A percentile compares a stretch with the other conserved stretches of the same genome.
Evolutionary conservation across 768 basidiomycete species (phyloP).

Genomic region (Fistulinella prunicolor): DNA sequence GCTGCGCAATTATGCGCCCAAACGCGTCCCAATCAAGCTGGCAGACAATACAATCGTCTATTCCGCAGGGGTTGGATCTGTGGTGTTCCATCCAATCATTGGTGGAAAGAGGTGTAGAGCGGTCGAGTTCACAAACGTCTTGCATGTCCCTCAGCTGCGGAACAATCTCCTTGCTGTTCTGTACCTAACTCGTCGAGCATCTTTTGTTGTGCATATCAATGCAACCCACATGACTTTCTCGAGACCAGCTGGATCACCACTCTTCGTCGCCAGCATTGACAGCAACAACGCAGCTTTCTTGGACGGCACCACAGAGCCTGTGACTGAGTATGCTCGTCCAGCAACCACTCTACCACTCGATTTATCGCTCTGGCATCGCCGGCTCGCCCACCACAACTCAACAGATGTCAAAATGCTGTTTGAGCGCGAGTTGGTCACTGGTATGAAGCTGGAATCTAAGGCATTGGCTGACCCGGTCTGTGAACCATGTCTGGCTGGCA

Average conservation of each 20-base stretch:
- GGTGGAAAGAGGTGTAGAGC: neutral
- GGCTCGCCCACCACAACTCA: neutral
- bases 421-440: neutral
- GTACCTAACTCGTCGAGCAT: conserved; percentile 3
- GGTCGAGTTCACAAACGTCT: conserved; percentile 14
- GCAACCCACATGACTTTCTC: neutral
- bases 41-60: neutral
- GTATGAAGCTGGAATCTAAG: neutral
- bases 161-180: conserved; percentile 21
- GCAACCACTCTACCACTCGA: conserved; percentile 11
- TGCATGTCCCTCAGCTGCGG: conserved; percentile 16
- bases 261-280: conserved; percentile 12
- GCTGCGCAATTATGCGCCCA: neutral
- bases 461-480: neutral
- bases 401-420: neutral
- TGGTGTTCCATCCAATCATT: conserved; percentile 4
- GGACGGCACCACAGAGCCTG: conserved; percentile 13
- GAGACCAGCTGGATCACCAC: neutral
- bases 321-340: conserved; percentile 2
- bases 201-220: conserved; percentile 7
- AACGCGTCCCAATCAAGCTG: neutral
- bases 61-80: conserved; percentile 2
- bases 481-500: conserved; percentile 14
- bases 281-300: conserved; percentile 18
- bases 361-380: conserved; percentile 20